Base-by-base conservation (phyloP, 1,139 yeast species). In the Taphrina communis region DNA sequence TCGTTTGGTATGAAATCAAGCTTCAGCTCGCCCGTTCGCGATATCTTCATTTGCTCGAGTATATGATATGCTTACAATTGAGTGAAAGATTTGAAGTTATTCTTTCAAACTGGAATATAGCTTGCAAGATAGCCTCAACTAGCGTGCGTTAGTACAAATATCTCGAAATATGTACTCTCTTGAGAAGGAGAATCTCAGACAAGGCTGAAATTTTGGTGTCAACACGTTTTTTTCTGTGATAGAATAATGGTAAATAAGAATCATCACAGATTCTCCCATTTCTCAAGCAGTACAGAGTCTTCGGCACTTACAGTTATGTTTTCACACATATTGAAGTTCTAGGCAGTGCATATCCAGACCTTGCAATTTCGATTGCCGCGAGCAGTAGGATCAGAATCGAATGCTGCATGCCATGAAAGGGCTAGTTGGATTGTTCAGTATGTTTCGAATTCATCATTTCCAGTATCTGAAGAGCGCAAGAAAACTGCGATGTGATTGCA, bases 1-100 rank as follows among this genome's bases (percentile, higher is more conserved):
- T 63, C 67, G 67, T 63, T 63, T 62, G 66, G 44, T 38, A 25
- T 63, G 38, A 52, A 57, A 39, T 48, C 19, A 21, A 36, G 39
- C 61, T 63, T 63, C 67, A 63, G 67, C 55, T 63, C 67, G 67
- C 67, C 67, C 67, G 67, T 63, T 63, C 67, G 67, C 67, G 58
- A 63, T 63, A 63, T 63, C 67, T 46, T 63, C 67, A 63, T 25
- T 19, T 63, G 21, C 19, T 55, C 58, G 7, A 31, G n/a, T n/a
- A n/a, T n/a, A n/a, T n/a, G n/a, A n/a, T n/a, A n/a, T n/a, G n/a
- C n/a, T n/a, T n/a, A n/a, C n/a, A n/a, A n/a, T n/a, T n/a, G n/a
- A n/a, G n/a, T n/a, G n/a, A n/a, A n/a, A n/a, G n/a, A n/a, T n/a
- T n/a, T n/a, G n/a, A n/a, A n/a, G n/a, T n/a, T 9, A 14, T 39